These are phyloP conservation scores for Rhodotorula taiwanensis DNA, from an alignment of 768 basidiomycete species.

Conservation along the genomic window DNA sequence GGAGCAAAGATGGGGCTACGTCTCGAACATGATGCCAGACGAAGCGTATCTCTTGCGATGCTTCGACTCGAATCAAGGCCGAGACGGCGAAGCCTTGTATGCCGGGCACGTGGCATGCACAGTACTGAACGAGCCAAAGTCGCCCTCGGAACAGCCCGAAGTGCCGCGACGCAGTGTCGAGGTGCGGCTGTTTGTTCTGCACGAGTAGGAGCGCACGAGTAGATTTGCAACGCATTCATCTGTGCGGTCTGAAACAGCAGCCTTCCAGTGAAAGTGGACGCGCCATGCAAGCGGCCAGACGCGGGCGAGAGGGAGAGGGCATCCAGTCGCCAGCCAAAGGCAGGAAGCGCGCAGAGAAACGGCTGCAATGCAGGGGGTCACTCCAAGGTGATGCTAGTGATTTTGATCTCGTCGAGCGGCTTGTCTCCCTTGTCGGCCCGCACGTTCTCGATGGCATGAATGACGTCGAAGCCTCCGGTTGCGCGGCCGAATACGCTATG, in stretches of 20 bases:
- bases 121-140: constrained; percentile 10
- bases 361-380: no score
- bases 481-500: constrained; percentile 88
- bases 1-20: constrained; percentile 20
- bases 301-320: no score
- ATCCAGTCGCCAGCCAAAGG: no score
- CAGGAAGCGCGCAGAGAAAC: no score
- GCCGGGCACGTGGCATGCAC: constrained; percentile 20
- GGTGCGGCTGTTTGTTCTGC: constrained; percentile 16
- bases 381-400: constrained; percentile 35
- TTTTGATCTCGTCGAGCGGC: constrained; percentile 41
- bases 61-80: constrained; percentile 25
- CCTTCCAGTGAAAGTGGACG: no score
- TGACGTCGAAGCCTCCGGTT: constrained; percentile 75
- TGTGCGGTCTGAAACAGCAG: no score
- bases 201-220: constrained; percentile 1
- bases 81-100: constrained; percentile 7
- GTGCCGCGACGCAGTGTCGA: constrained; percentile 19
- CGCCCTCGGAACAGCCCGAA: neutral
- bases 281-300: no score
- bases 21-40: constrained; percentile 14
- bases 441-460: constrained; percentile 69
- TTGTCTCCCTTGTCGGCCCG: constrained; percentile 44
- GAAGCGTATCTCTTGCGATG: constrained; percentile 16
- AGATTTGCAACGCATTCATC: no score